Evolutionary conservation across 2,329 filamentous ascomycete genomes (phyloP).

Genomic region (Calycina herbarum): DNA sequence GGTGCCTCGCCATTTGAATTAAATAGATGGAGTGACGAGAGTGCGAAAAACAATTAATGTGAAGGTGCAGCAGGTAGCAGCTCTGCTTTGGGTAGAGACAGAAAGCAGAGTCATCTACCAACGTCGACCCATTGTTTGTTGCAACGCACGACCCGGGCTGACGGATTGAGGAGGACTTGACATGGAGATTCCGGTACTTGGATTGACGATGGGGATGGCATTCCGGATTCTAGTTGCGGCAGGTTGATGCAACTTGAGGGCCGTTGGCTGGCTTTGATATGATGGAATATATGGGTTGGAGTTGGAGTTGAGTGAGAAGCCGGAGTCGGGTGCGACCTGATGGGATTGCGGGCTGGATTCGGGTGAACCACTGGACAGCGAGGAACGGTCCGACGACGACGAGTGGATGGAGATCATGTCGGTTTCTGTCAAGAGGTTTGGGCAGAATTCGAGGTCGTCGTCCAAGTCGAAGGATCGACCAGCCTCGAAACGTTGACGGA

Average conservation of each 20-base stretch:
- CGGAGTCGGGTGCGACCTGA: constrained; percentile 71
- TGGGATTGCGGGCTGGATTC: constrained; percentile 86
- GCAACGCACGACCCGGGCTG: constrained; percentile 61
- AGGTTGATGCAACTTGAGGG: constrained; percentile 86
- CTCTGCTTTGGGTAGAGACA: constrained; percentile 27
- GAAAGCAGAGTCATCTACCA: constrained; percentile 35
- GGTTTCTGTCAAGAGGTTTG: constrained; percentile 78
- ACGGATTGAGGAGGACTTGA: constrained; percentile 80
- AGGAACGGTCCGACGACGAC: constrained; percentile 86
- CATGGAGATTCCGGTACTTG: constrained; percentile 83
- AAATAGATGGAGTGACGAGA: constrained; percentile 28
- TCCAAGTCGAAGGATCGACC: constrained; percentile 93
- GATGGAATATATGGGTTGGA: constrained; percentile 67
- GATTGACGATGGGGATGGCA: constrained; percentile 97
- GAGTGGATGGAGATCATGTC: constrained; percentile 91
- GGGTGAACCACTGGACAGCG: constrained; percentile 90
- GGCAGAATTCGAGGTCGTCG: constrained; percentile 95
- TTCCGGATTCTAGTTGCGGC: constrained; percentile 87
- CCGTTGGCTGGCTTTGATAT: constrained; percentile 64
- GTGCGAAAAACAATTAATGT: constrained; percentile 36
- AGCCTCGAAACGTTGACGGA: constrained; percentile 86
- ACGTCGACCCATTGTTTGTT: constrained; percentile 30
- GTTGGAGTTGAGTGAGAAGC: constrained; percentile 70
- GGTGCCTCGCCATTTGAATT: constrained; percentile 24
- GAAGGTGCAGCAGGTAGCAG: constrained; percentile 27